Evolutionary conservation across 768 basidiomycete species (phyloP).

Genomic region (Pleurotus cornucopiae): DNA sequence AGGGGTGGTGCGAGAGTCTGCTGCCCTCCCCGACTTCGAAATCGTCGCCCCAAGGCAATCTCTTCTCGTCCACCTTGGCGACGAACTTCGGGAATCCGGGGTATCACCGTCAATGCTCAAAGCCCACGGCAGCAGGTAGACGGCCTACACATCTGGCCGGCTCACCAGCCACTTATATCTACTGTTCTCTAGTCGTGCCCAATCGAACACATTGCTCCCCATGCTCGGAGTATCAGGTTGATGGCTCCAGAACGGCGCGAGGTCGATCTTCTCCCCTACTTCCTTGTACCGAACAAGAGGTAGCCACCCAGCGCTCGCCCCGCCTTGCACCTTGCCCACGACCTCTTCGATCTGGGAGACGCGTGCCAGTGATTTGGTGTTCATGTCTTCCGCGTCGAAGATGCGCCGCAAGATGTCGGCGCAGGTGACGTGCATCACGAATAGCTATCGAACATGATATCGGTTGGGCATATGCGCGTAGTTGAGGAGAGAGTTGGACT

Average conservation of each 20-base stretch:
- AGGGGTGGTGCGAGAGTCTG: conserved; percentile 13
- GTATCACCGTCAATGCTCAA: not conserved
- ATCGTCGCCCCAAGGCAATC: conserved; percentile 9
- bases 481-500: not conserved
- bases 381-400: conserved; percentile 12
- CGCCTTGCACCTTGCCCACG: conserved; percentile 17
- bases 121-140: too few relatives aligned
- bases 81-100: conserved; percentile 21
- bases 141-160: conserved; percentile 16
- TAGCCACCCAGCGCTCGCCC: conserved; percentile 14
- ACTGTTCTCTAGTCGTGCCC: conserved; percentile 6
- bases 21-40: not conserved
- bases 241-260: conserved; percentile 16
- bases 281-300: conserved; percentile 17
- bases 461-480: not conserved
- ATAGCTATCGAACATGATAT: not conserved
- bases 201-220: conserved; percentile 16
- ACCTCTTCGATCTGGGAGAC: conserved; percentile 17
- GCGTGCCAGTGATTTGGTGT: not conserved
- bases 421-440: conserved; percentile 17
- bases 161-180: conserved; percentile 16
- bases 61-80: conserved; percentile 9
- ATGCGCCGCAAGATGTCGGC: conserved; percentile 16
- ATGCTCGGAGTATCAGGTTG: not conserved
- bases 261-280: conserved; percentile 15